A percentile compares a stretch with the other conserved stretches of the same genome.
These are phyloP conservation scores for Pleurotus salmoneostramineus DNA, from an alignment of 768 basidiomycete genomes.

Conservation along the genomic window DNA sequence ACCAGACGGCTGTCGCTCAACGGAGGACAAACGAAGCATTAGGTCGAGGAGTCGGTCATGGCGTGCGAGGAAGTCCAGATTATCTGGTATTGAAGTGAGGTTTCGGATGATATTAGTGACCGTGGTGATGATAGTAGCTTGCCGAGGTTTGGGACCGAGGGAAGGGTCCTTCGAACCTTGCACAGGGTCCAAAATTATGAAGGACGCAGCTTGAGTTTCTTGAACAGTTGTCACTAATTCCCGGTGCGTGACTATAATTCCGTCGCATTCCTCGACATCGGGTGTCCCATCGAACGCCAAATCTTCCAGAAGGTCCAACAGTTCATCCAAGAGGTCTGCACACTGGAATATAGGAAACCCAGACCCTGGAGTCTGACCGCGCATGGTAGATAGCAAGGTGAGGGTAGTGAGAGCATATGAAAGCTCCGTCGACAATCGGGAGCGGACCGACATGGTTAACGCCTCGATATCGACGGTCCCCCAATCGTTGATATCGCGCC, in stretches of 20 bases:
- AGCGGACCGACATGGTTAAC: slow-evolving; percentile 91
- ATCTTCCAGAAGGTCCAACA: slow-evolving; percentile 85
- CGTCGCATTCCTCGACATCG: slow-evolving; percentile 20
- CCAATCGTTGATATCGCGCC: slow-evolving; percentile 81
- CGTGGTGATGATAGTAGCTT: slow-evolving; percentile 63
- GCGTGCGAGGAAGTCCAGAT: slow-evolving; percentile 59
- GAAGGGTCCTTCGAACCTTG: slow-evolving; percentile 48
- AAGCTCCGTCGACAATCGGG: slow-evolving; percentile 76
- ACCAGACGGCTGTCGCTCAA: slow-evolving; percentile 31
- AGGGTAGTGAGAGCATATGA: slow-evolving; percentile 90
- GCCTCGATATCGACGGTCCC: slow-evolving; percentile 87
- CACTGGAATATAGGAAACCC: slow-evolving; percentile 79
- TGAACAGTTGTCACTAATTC: slow-evolving; percentile 56
- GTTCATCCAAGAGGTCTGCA: slow-evolving; percentile 78
- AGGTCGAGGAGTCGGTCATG: slow-evolving; percentile 63
- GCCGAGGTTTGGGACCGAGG: slow-evolving; percentile 59
- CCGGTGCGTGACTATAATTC: slow-evolving; percentile 56
- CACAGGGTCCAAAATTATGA: slow-evolving; percentile 48
- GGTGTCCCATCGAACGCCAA: slow-evolving; percentile 60
- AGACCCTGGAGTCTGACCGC: slow-evolving; percentile 53
- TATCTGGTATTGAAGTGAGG: slow-evolving; percentile 72
- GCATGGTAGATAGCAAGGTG: slow-evolving; percentile 76
- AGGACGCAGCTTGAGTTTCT: slow-evolving; percentile 55
- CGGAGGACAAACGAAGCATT: slow-evolving; percentile 63
- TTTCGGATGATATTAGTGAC: slow-evolving; percentile 84